Base-by-base conservation (phyloP, 1,284 basidiomycete species). In the Fomes fomentarius region DNA sequence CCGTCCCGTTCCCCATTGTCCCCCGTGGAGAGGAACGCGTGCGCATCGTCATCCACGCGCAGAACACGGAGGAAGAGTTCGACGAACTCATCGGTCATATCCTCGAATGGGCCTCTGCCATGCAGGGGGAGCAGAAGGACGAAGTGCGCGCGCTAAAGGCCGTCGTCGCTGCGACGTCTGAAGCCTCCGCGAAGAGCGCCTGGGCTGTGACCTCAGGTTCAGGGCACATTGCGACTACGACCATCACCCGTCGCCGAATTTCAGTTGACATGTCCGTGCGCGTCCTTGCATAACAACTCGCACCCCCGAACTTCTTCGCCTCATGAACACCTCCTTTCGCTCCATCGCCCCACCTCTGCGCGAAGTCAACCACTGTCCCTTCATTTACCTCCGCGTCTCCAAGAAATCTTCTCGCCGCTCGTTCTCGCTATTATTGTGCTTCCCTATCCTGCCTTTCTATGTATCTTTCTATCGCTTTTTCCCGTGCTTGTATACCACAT, bases 1-100 rank as follows among this genome's bases (percentile, higher is more conserved):
- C 90, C 0, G 93, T 94, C 44, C 84, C 83, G 19, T 85, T 82
- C 73, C 90, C 89, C 0, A 93, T 89, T 0, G 93, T 95, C 0
- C 90, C 91, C 0, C 84, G 82, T 54, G 91, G 89, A 4, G 78
- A 80, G 53, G 87, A 92, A 44, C 81, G 92, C 17, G 84, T 94
- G 6, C 73, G 93, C 1, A 79, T 94, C 22, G 94, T 93, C 68
- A 66, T 94, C 15, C 91, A 93, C 67, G 84, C 92, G 0, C 80
- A 77, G 3, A 90, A 93, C 58, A 84, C 84, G 17, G 65, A 61
- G 38, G 75, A 74, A 34, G 84, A 94, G 30, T 75, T 94, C 1
- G 78, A 83, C 17, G 37, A 40, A 12, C 19, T 57, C 42, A 46
- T 57, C 30, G 26, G 15, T 1, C 51, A 46, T 15, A 66, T 69